Evolutionary conservation across 345 rosid species (phyloP).

Genomic region (Atalantia buxifolia): DNA sequence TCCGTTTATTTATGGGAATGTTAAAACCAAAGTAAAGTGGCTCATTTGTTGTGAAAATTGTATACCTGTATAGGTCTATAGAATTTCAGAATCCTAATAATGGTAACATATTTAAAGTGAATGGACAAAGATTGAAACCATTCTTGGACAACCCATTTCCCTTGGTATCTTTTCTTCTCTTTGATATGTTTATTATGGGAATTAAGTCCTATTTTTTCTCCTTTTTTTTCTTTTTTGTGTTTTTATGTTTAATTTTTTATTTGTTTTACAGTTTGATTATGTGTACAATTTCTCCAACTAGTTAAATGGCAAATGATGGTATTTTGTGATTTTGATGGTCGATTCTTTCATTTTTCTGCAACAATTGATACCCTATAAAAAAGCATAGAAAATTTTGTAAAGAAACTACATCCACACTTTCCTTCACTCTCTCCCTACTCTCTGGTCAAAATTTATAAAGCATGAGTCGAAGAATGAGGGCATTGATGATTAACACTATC

Average conservation of each 20-base stretch:
- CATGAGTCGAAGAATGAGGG: not conserved
- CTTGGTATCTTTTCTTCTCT: not conserved
- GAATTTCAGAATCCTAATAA: too few relatives aligned
- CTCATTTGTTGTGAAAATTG: too few relatives aligned
- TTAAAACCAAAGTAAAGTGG: too few relatives aligned
- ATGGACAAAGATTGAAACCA: not conserved
- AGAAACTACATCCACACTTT: not conserved
- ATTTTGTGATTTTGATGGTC: not conserved
- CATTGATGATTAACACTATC: not conserved
- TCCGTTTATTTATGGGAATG: too few relatives aligned
- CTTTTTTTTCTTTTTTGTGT: not conserved
- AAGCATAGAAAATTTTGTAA: not conserved
- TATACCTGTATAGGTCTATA: too few relatives aligned
- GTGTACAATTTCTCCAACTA: not conserved
- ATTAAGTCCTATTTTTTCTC: not conserved
- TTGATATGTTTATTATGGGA: not conserved
- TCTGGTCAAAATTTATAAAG: not conserved
- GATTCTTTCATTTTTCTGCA: not conserved
- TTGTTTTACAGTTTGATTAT: not conserved
- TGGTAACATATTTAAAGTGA: not conserved
- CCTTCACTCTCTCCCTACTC: not conserved
- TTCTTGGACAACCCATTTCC: too few relatives aligned
- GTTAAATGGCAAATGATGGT: not conserved
- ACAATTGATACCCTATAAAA: not conserved
- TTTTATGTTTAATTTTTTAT: not conserved